phyloP scores from a whole-genome alignment of 305 asterid genomes.

The Nicotiana rustica region DNA sequence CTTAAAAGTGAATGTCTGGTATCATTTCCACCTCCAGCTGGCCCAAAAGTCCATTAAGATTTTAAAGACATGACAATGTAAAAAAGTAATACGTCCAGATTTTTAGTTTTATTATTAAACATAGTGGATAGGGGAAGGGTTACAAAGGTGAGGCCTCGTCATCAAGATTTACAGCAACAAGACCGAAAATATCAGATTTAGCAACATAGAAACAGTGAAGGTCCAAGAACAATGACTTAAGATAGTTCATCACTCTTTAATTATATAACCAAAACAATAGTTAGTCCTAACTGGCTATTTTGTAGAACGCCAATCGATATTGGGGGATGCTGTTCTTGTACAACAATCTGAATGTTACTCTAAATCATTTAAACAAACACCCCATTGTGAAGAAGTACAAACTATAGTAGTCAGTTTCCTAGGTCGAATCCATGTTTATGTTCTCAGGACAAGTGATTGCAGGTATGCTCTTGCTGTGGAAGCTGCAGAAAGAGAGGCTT shows the following conservation, averaged over 20 bases:
- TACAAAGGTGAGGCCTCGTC: too few relatives aligned
- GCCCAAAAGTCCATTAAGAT: too few relatives aligned
- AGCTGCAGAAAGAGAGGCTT: constrained; percentile 76
- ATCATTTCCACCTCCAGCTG: too few relatives aligned
- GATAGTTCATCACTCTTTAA: background rate
- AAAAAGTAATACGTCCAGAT: too few relatives aligned
- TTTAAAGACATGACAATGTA: too few relatives aligned
- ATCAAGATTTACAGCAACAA: too few relatives aligned
- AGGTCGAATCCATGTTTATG: background rate
- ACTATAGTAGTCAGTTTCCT: background rate
- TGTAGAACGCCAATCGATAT: background rate
- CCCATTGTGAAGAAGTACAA: background rate
- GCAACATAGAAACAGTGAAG: background rate
- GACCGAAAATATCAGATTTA: background rate
- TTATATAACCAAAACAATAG: background rate
- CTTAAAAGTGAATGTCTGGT: too few relatives aligned
- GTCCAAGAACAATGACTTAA: background rate
- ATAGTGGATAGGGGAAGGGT: too few relatives aligned
- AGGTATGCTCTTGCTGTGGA: constrained; percentile 72
- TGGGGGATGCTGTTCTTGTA: background rate
- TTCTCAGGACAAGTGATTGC: constrained; percentile 61
- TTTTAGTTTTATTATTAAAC: too few relatives aligned
- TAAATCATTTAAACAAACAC: background rate
- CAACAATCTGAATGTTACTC: background rate
- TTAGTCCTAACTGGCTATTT: background rate